Conservation (phyloP, 305 asterid species). For the Solanum hybrid region DNA sequence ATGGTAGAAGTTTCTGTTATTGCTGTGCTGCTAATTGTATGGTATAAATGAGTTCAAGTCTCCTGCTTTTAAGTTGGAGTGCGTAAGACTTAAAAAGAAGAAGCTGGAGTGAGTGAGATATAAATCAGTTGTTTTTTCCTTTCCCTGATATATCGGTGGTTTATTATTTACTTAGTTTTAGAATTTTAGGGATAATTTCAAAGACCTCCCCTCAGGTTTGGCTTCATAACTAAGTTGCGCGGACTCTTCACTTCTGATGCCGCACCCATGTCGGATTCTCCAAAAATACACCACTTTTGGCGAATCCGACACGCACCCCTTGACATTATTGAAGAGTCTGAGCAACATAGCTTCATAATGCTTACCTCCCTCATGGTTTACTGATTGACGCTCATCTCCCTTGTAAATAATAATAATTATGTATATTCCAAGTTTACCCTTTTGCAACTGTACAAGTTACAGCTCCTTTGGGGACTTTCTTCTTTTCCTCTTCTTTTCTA, state of each 20-base stretch:
- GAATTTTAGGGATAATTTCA: not conserved
- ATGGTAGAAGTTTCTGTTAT: not conserved
- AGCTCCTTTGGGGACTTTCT: not conserved
- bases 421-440: not conserved
- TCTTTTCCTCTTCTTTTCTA: not conserved
- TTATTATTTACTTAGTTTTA: not conserved
- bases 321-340: not conserved
- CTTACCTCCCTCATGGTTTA: not conserved
- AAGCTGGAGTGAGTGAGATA: not conserved
- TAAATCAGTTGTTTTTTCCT: not conserved
- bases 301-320: not conserved
- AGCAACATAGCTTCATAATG: not conserved
- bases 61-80: not conserved
- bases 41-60: not conserved
- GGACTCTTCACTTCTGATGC: not conserved
- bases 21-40: not conserved
- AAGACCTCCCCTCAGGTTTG: not conserved
- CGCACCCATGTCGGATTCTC: not conserved
- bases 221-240: not conserved
- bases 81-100: not conserved
- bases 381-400: not conserved
- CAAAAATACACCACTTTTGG: not conserved
- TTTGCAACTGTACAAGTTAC: not conserved
- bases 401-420: not conserved
- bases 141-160: not conserved